Evolutionary conservation across 2,329 filamentous ascomycete species (phyloP).

Genomic region (Scorias spongiosa): DNA sequence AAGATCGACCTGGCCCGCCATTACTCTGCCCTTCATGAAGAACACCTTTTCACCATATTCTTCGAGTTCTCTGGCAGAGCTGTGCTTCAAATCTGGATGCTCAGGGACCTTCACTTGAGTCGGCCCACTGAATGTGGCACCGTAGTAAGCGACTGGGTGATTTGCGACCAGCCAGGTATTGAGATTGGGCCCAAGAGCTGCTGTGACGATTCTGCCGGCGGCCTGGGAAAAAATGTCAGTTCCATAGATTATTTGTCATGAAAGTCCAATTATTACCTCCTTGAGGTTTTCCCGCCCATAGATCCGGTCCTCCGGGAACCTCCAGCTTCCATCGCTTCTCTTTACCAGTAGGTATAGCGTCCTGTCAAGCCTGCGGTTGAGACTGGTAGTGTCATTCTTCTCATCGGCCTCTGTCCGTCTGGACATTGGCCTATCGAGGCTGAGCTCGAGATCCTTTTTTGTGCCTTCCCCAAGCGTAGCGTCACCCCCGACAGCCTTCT

Average conservation of each 20-base stretch:
- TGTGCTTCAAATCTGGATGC: constrained; percentile 5
- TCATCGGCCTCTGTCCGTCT: constrained; percentile 66
- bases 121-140: constrained; percentile 37
- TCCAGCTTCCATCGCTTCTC: constrained; percentile 56
- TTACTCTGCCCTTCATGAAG: constrained; percentile 90
- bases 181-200: constrained; percentile 82
- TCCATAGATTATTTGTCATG: constrained; percentile 1
- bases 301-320: constrained; percentile 62
- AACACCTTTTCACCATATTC: constrained; percentile 68
- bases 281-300: constrained; percentile 61
- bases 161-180: constrained; percentile 96
- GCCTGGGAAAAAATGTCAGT: constrained; percentile 39
- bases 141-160: constrained; percentile 69
- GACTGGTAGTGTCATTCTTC: constrained; percentile 55
- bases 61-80: constrained; percentile 18
- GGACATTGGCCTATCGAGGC: constrained; percentile 52
- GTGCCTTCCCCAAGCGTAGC: constrained; percentile 12
- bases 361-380: constrained; percentile 64
- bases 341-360: constrained; percentile 83
- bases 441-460: constrained; percentile 8
- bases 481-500: constrained; percentile 29
- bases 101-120: constrained; percentile 7
- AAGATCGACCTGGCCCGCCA: constrained; percentile 87
- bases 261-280: constrained; percentile 44
- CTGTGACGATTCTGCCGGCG: constrained; percentile 61